These are phyloP conservation scores for Vinca major DNA, from an alignment of 305 asterid genomes.

Conservation along the genomic window DNA sequence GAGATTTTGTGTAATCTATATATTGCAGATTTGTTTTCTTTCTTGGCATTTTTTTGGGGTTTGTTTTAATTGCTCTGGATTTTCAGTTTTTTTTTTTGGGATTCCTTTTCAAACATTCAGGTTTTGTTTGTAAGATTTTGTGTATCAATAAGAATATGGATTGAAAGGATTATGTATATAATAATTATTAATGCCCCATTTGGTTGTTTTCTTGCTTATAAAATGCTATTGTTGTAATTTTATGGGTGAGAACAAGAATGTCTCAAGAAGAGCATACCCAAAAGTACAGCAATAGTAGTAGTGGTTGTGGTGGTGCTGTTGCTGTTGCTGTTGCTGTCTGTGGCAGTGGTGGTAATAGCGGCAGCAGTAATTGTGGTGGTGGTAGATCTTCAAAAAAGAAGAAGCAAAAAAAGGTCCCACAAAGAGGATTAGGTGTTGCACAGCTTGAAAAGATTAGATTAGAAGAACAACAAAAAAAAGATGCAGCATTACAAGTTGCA, in stretches of 20 bases:
- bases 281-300: constrained; percentile 18
- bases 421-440: constrained; percentile 91
- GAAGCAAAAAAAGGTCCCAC: constrained; percentile 82
- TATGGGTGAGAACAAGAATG: constrained; percentile 44
- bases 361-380: not conserved
- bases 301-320: constrained; percentile 23
- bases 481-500: constrained; percentile 23
- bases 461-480: constrained; percentile 64
- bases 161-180: constrained; percentile 24
- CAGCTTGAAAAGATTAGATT: constrained; percentile 77
- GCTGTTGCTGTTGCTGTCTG: constrained; percentile 2
- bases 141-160: constrained; percentile 11
- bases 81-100: constrained; percentile 13
- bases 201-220: constrained; percentile 16
- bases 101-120: too few species aligned
- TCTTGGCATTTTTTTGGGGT: not conserved
- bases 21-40: constrained; percentile 37
- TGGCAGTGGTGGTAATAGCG: constrained; percentile 19
- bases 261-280: constrained; percentile 48
- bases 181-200: constrained; percentile 6
- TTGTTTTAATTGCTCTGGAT: constrained; percentile 29
- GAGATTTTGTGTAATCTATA: constrained; percentile 39
- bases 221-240: constrained; percentile 27
- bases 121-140: too few species aligned
- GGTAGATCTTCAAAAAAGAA: constrained; percentile 37